Evolutionary conservation across 108 stramenopile species (phyloP), one percentile per base, ranked within the genome.

Genomic region (Chaetoceros tenuissimus): DNA sequence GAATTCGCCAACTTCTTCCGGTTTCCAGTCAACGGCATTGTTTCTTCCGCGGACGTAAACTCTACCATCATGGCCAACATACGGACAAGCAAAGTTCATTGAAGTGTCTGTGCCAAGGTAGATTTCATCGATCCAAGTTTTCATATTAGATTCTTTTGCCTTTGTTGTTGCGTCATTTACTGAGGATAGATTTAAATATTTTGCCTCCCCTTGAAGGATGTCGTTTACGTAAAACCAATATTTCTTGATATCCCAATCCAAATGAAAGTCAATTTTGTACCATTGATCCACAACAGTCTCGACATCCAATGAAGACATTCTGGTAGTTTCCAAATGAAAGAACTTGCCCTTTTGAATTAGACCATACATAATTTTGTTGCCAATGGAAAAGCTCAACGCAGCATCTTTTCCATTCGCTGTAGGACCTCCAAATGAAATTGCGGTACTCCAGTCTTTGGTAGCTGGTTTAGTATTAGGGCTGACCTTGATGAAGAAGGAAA

Each of bases 231-330:
- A 73, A 17, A 90, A 26, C 30, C 62, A 49, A 63, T 89, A 89
- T 13, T 55, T 59, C 40, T 48, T 63, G 21, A 31, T 28, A 21
- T 69, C 55, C 92, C 92, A 94, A 43, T 81, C 60, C 19, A 94
- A 58, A 23, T 63, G 55, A 40, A 94, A 73, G 54, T 94, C 92
- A 22, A 94, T 73, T 64, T 93, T 93, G 55, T 85, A 85, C 91
- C 91, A 93, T n/a, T 50, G 55, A n/a, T n/a, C n/a, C n/a, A n/a
- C n/a, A n/a, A n/a, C n/a, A n/a, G n/a, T n/a, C n/a, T n/a, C n/a
- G n/a, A n/a, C n/a, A n/a, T n/a, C n/a, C n/a, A 24, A 59, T 64
- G 45, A 40, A 40, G 34, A 40, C 13, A 40, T 10, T 40, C 34
- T 40, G 34, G 8, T 5, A 40, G 34, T 10, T 10, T 40, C 34